These are phyloP conservation scores for Tephrocybe sp. DNA, from an alignment of 768 basidiomycete genomes.

Conservation along the genomic window DNA sequence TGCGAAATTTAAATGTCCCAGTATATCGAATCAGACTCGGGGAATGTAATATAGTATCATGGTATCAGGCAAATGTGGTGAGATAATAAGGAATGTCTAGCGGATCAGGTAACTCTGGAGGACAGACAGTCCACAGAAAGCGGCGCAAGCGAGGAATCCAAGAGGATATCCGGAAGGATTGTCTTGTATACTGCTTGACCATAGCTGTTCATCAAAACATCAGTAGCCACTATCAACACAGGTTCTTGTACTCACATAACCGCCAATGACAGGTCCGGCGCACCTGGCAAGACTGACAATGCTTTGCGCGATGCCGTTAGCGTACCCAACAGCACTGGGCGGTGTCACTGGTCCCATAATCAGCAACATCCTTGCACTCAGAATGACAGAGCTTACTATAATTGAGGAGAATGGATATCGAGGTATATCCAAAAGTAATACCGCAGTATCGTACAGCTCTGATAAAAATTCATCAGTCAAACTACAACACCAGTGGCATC, in stretches of 20 bases:
- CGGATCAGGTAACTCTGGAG: conserved; percentile 75
- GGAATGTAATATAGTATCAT: no score
- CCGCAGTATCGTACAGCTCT: conserved; percentile 89
- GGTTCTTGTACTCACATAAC: conserved; percentile 54
- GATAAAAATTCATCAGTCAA: conserved; percentile 8
- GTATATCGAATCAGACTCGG: no score
- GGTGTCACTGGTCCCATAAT: conserved; percentile 70
- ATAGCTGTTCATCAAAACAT: conserved; percentile 44
- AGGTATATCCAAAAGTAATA: conserved; percentile 85
- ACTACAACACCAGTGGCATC: neutral
- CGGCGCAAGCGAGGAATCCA: conserved; percentile 69
- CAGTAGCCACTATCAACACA: conserved; percentile 15
- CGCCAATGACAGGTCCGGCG: conserved; percentile 81
- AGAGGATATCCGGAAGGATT: conserved; percentile 70
- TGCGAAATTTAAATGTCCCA: no score
- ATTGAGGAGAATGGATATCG: conserved; percentile 83
- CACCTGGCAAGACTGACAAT: conserved; percentile 92
- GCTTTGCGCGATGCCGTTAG: conserved; percentile 95
- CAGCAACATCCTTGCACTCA: conserved; percentile 1
- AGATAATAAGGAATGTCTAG: conserved; percentile 24
- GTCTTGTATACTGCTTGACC: conserved; percentile 69
- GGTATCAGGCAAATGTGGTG: neutral
- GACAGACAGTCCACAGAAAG: conserved; percentile 58
- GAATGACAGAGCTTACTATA: conserved; percentile 51
- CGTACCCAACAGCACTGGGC: conserved; percentile 81